phyloP scores from a whole-genome alignment of 225 moss, liverwort and hornwort genomes.

The Marchantia paleacea region DNA sequence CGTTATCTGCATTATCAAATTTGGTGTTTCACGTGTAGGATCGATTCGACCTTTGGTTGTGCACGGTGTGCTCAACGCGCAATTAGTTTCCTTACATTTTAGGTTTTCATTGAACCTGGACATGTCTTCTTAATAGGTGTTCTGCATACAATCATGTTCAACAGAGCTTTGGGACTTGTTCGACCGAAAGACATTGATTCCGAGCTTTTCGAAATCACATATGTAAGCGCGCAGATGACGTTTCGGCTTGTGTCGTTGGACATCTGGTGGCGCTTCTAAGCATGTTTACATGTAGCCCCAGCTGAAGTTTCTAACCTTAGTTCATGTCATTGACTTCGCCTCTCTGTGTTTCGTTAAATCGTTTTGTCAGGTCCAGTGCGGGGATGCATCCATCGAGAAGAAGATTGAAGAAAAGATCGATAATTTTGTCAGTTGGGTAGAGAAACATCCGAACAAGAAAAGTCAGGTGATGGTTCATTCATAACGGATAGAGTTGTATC shows the following conservation, averaged over 20 bases:
- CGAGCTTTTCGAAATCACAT: constrained; percentile 82
- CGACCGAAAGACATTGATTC: constrained; percentile 79
- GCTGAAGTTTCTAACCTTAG: neutral
- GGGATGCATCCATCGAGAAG: constrained; percentile 80
- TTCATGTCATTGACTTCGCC: neutral
- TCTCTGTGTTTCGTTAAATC: neutral
- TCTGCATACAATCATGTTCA: constrained; percentile 86
- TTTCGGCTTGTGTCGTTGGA: neutral
- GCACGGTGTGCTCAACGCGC: neutral
- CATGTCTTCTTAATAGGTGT: constrained; percentile 33
- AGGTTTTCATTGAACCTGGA: neutral
- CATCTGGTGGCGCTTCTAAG: neutral
- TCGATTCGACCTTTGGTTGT: neutral
- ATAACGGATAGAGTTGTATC: neutral
- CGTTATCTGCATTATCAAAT: neutral
- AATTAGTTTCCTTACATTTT: neutral
- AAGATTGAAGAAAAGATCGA: constrained; percentile 98
- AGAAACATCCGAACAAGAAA: constrained; percentile 96
- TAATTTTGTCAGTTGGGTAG: constrained; percentile 89
- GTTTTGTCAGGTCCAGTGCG: constrained; percentile 66
- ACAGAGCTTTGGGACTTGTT: constrained; percentile 76
- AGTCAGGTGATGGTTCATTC: constrained; percentile 49
- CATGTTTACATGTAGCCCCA: no score
- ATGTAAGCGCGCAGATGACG: constrained; percentile 45
- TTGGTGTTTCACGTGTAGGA: neutral